Percentiles rank a stretch among this genome's conserved stretches.
Evolutionary conservation across 129 eudicot genomes (phyloP).

Genomic region (Helianthus annuus): HanXRQr2.0-SUNRISE NC_035449.2:64854049-64854548

Average conservation of each 20-base stretch:
- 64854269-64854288: neutral
- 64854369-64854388: too few relatives aligned
- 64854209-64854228: too few relatives aligned
- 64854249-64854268: neutral
- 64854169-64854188: too few relatives aligned
- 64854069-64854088: too few relatives aligned
- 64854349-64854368: neutral
- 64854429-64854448: neutral
- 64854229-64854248: too few relatives aligned
- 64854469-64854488: neutral
- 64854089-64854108: too few relatives aligned
- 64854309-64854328: neutral
- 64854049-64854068: too few relatives aligned
- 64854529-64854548: constrained; percentile 29
- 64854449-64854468: neutral
- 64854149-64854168: too few relatives aligned
- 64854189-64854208: too few relatives aligned
- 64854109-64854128: too few relatives aligned
- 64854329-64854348: neutral
- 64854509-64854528: constrained; percentile 13
- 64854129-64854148: too few relatives aligned
- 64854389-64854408: neutral
- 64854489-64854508: neutral
- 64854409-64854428: neutral
- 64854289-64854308: neutral